Evolutionary conservation across 116 monocot genomes (phyloP).

Genomic region (Zostera marina): DNA sequence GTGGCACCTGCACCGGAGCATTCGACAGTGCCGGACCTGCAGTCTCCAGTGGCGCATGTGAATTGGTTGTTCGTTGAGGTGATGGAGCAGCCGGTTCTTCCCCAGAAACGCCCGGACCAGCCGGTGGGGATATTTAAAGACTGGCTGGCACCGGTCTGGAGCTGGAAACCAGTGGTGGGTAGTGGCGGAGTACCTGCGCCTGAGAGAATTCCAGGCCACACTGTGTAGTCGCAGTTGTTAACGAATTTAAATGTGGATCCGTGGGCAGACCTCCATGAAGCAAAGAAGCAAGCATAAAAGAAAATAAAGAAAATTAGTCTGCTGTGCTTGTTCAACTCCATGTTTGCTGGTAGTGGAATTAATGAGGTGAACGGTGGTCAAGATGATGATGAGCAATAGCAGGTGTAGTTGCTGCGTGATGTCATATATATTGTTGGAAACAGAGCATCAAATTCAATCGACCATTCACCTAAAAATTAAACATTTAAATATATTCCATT

Average conservation of each 20-base stretch:
- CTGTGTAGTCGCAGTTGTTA: not conserved
- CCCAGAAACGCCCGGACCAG: slow-evolving; percentile 35
- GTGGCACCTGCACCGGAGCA: slow-evolving; percentile 48
- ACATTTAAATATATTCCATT: no score
- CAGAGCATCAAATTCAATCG: no score
- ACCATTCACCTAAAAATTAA: no score
- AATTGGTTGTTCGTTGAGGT: slow-evolving; percentile 23
- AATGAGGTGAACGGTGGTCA: no score
- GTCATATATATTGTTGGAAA: no score
- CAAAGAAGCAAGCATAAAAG: not conserved
- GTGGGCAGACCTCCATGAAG: not conserved
- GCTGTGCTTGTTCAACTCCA: no score
- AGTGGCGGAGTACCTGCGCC: slow-evolving; percentile 25
- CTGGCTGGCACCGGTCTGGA: slow-evolving; percentile 9
- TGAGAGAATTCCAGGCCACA: slow-evolving; percentile 26
- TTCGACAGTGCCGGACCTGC: slow-evolving; percentile 27
- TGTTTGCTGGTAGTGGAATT: no score
- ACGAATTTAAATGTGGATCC: slow-evolving; percentile 4
- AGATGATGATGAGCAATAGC: no score
- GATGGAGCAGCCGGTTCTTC: slow-evolving; percentile 23
- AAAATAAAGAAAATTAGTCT: not conserved
- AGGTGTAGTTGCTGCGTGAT: no score
- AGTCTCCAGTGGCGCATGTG: slow-evolving; percentile 51
- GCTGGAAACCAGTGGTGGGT: slow-evolving; percentile 28
- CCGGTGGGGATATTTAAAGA: slow-evolving; percentile 16